These are phyloP conservation scores for Collybia nuda DNA, from an alignment of 768 basidiomycete genomes.

Conservation along the genomic window DNA sequence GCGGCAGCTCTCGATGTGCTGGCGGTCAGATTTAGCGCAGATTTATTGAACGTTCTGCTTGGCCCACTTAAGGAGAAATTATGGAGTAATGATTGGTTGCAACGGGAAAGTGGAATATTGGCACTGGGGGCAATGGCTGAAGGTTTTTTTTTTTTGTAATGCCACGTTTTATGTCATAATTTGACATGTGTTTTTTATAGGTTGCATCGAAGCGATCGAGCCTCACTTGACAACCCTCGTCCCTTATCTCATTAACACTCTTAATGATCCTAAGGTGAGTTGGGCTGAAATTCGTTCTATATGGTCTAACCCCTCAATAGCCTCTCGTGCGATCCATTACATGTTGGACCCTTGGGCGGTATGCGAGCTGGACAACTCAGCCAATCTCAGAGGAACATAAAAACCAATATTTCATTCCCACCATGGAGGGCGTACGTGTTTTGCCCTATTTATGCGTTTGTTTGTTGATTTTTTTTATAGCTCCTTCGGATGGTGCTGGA, in stretches of 20 bases:
- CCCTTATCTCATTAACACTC: conserved; percentile 87
- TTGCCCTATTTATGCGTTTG: conserved; percentile 1
- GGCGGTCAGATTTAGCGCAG: conserved; percentile 89
- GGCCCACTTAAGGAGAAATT: conserved; percentile 91
- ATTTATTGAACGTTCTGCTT: conserved; percentile 85
- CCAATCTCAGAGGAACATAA: conserved; percentile 84
- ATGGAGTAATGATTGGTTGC: conserved; percentile 91
- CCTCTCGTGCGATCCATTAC: conserved; percentile 97
- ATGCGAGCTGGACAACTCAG: conserved; percentile 97
- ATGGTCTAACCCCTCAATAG: conserved; percentile 35
- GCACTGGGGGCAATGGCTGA: conserved; percentile 98
- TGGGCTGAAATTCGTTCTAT: conserved; percentile 6
- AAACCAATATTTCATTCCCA: conserved; percentile 89
- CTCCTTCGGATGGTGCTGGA: conserved; percentile 96
- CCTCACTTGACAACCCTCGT: conserved; percentile 92
- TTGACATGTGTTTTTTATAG: conserved; percentile 36
- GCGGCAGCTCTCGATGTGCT: conserved; percentile 97
- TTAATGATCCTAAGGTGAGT: conserved; percentile 88
- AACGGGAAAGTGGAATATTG: conserved; percentile 92
- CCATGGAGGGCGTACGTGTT: conserved; percentile 87
- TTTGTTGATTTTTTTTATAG: conserved; percentile 38
- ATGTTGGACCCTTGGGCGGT: conserved; percentile 99
- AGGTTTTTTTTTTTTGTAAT: conserved; percentile 48
- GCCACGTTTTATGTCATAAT: background rate
- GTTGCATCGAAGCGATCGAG: conserved; percentile 94